Percentiles rank a stretch among this genome's conserved stretches.
Conservation (phyloP, 257 asterid genomes). For the Solanum clarkiae region DNA sequence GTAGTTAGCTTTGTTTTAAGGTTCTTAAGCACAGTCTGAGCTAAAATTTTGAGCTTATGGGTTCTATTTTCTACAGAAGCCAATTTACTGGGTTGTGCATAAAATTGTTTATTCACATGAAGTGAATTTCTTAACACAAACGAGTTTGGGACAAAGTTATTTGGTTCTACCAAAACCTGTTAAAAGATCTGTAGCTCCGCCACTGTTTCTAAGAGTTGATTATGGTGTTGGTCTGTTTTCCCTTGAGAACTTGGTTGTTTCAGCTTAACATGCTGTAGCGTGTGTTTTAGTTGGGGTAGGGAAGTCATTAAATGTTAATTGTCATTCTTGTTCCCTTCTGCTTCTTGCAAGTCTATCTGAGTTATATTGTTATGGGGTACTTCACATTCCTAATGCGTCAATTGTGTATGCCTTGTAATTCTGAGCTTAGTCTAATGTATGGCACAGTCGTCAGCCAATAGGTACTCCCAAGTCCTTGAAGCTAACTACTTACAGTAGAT, state of each 20-base stretch:
- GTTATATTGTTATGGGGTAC: neutral
- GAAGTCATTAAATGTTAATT: neutral
- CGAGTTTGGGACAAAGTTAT: neutral
- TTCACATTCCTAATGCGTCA: neutral
- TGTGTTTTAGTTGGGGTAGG: neutral
- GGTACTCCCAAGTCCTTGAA: neutral
- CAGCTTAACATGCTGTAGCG: neutral
- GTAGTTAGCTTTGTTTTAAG: neutral
- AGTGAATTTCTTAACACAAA: neutral
- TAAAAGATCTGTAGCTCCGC: neutral
- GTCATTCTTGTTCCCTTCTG: neutral
- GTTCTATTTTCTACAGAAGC: neutral
- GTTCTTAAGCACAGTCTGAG: neutral
- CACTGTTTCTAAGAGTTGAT: neutral
- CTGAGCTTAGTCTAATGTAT: neutral
- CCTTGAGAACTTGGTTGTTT: neutral
- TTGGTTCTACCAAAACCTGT: neutral
- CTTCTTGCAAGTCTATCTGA: neutral
- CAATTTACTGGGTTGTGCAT: neutral
- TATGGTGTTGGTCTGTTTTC: neutral
- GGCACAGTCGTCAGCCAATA: neutral
- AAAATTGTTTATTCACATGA: neutral
- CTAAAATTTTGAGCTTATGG: neutral
- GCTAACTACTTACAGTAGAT: neutral
- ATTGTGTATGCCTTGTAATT: neutral